Percentiles rank a stretch among this genome's conserved stretches.
Evolutionary conservation across 176 grass and related monocot genomes (phyloP).

Genomic region (Metroxylon sagu): DNA sequence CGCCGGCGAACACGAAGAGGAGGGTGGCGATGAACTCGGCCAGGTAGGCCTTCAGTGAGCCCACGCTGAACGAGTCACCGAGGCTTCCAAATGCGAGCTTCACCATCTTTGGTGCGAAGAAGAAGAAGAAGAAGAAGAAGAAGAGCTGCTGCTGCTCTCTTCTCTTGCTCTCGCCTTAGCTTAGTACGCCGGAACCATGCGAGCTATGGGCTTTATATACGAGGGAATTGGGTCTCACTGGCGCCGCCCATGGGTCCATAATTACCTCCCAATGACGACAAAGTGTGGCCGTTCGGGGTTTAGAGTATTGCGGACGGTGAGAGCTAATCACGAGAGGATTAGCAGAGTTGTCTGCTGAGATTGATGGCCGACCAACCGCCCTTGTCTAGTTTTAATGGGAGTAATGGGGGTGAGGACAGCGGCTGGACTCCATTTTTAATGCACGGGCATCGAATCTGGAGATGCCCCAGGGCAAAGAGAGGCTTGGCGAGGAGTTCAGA

Average conservation of each 20-base stretch:
- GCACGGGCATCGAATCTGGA: background rate
- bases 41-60: slow-evolving; percentile 57
- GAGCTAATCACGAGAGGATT: slow-evolving; percentile 17
- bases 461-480: no score
- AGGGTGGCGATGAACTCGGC: slow-evolving; percentile 92
- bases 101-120: slow-evolving; percentile 34
- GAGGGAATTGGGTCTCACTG: slow-evolving; percentile 1
- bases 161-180: no score
- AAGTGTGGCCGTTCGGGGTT: background rate
- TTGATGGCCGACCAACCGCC: slow-evolving; percentile 64
- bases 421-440: no score
- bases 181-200: background rate
- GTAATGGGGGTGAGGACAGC: slow-evolving; percentile 29
- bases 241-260: background rate
- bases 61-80: slow-evolving; percentile 58
- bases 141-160: no score
- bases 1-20: slow-evolving; percentile 80
- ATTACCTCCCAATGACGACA: slow-evolving; percentile 1
- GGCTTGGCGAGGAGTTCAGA: no score
- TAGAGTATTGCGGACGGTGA: slow-evolving; percentile 55
- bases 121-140: no score
- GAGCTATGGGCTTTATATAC: slow-evolving; percentile 39
- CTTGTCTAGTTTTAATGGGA: slow-evolving; percentile 26
- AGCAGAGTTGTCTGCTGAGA: slow-evolving; percentile 12
- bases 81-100: slow-evolving; percentile 66